Base-by-base conservation (phyloP, 108 stramenopile genomes). In the Aureococcus anophagefferens region DNA sequence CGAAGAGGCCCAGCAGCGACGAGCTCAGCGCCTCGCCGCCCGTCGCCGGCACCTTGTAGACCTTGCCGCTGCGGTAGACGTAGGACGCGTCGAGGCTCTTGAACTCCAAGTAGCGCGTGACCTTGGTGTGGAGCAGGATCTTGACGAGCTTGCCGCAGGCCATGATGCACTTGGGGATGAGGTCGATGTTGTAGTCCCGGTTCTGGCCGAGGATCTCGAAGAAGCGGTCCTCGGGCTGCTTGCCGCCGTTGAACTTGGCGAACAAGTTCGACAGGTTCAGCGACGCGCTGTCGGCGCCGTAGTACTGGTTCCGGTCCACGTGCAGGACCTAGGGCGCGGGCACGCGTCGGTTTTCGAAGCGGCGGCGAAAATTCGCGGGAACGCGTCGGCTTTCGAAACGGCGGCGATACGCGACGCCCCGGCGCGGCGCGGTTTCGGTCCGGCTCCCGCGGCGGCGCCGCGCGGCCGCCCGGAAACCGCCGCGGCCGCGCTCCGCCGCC, bases 161-260 rank as follows among this genome's bases (percentile, higher is more conserved):
- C 97, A 99, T 98, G 81, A 99, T 95, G 83, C 98, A 96, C 83
- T 99, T 99, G 30, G 96, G 96, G 71, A 98, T 91, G 46, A 97
- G 87, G 87, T 99, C 98, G 30, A 98, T 93, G 78, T 96, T 96
- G 85, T 94, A 99, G 80, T 98, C 97, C 33, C 92, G 89, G 77
- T 93, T 93, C 67, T 84, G 85, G 33, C 94, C 94, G 37, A 96
- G 80, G 70, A 30, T 31, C 35, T 70, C 34, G 11, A 70, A 62
- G 70, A 44, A 25, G n/a, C 35, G 51, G 3, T 33, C 15, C 13
- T 46, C 29, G 4, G 46, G 30, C 70, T 63, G 45, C n/a, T 29
- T 29, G 9, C 37, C 34, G 15, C 33, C 29, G 71, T 72, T 35
- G 62, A 76, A 63, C 51, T 25, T 59, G 62, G 69, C 63, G 65